Base-by-base conservation (phyloP, 1,284 basidiomycete genomes). In the Ceratobasidium sp. region DNA sequence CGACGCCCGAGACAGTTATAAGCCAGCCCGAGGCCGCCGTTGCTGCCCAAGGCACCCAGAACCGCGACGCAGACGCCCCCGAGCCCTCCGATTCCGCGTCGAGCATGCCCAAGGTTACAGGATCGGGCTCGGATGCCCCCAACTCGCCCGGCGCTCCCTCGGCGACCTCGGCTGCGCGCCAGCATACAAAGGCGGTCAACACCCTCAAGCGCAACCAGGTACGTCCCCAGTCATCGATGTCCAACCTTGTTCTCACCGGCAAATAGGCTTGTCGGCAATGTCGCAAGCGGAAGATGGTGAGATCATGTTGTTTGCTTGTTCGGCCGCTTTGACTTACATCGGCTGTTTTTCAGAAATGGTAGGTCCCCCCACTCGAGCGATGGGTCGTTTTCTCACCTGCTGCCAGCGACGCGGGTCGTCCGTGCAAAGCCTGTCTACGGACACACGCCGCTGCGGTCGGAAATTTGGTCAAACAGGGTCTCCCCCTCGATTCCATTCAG, bases 221-320 rank as follows among this genome's bases (percentile, higher is more conserved):
- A 8, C 1, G 58, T 31, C 46, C 41, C 27, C n/a, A n/a, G 3
- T 58, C 34, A 13, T n/a, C 41, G 11, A 24, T n/a, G 11, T n/a
- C 7, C n/a, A 14, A 39, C 6, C 58, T 72, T 8, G 22, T 1
- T 31, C 58, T 61, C 6, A 49, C 24, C 56, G 5, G 29, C 22
- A 9, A 2, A 39, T 41, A 72, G 69, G 69, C 69, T 1, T 72
- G 69, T 37, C 22, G 69, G 34, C 69, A 72, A 62, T 72, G 69
- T 72, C 69, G 69, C 29, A 72, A 72, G 31, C 69, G 69, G 2
- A 72, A 72, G 46, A 72, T 72, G 69, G 69, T 72, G 29, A 59
- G 56, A 49, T n/a, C 11, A 16, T 37, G 1, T 49, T 53, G 31
- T 22, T 54, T 49, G 4, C 34, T 59, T 59, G 19, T 59, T 59